phyloP scores from a whole-genome alignment of 805 yeast genomes.

The Yarrowia sp. region DNA sequence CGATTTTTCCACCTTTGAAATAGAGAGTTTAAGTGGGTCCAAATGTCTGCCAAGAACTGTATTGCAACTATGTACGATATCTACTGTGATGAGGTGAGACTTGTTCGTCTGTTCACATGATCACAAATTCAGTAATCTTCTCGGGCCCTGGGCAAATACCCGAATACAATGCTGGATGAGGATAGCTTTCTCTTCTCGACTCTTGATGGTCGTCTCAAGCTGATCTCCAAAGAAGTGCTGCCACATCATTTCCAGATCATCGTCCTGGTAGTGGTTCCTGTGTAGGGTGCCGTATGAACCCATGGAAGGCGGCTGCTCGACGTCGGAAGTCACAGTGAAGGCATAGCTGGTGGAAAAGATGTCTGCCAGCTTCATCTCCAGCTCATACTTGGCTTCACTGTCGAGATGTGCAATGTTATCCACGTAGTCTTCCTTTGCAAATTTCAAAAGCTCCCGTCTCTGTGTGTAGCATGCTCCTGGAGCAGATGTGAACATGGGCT shows the following conservation, averaged over 20 bases:
- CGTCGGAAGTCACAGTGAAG: slow-evolving; percentile 8
- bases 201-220: slow-evolving; percentile 4
- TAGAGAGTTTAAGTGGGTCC: no score
- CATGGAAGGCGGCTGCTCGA: slow-evolving; percentile 17
- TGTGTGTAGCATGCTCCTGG: slow-evolving; percentile 23
- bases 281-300: slow-evolving; percentile 14
- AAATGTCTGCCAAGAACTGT: no score
- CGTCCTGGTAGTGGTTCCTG: slow-evolving; percentile 17
- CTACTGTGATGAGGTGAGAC: no score
- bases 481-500: slow-evolving; percentile 22
- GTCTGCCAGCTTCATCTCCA: slow-evolving; percentile 25
- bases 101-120: neutral
- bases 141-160: slow-evolving; percentile 26
- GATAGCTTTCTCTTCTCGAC: neutral
- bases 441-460: slow-evolving; percentile 9
- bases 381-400: slow-evolving; percentile 14
- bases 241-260: slow-evolving; percentile 31
- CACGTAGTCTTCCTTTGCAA: slow-evolving; percentile 13
- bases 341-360: slow-evolving; percentile 4
- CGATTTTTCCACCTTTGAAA: no score
- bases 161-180: slow-evolving; percentile 19
- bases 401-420: slow-evolving; percentile 12
- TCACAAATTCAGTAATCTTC: neutral
- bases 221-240: slow-evolving; percentile 10
- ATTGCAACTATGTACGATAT: no score